phyloP scores from a whole-genome alignment of 2,329 filamentous ascomycete genomes.

The Claviceps pazoutovae region DNA sequence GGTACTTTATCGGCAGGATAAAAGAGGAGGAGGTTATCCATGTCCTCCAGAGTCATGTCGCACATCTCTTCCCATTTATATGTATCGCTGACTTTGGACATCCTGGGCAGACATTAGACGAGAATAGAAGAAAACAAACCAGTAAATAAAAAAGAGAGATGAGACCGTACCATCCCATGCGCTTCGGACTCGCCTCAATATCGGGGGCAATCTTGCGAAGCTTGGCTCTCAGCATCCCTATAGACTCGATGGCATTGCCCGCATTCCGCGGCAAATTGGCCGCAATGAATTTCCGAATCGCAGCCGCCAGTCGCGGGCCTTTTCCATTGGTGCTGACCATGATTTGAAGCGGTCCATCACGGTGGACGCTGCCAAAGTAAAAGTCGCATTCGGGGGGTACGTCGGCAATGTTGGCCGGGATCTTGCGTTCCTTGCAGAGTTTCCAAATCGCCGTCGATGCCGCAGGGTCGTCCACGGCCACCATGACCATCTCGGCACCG shows the following conservation, averaged over 20 bases:
- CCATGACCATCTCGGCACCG: constrained; percentile 71
- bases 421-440: constrained; percentile 69
- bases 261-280: constrained; percentile 60
- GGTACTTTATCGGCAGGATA: constrained; percentile 48
- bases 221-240: constrained; percentile 67
- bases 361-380: constrained; percentile 92
- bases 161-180: constrained; percentile 67
- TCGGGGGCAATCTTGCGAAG: constrained; percentile 63
- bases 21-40: constrained; percentile 68
- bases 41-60: constrained; percentile 66
- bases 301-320: constrained; percentile 77
- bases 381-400: constrained; percentile 96
- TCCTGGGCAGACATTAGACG: constrained; percentile 39
- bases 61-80: constrained; percentile 80
- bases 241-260: constrained; percentile 72
- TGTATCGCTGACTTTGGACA: constrained; percentile 78
- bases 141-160: not conserved
- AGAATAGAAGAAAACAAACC: not conserved
- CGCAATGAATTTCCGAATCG: constrained; percentile 73
- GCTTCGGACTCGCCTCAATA: constrained; percentile 61
- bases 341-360: constrained; percentile 88
- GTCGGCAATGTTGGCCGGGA: constrained; percentile 91
- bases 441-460: constrained; percentile 90
- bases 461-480: constrained; percentile 82
- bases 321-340: constrained; percentile 99